phyloP scores from a whole-genome alignment of 2,329 filamentous ascomycete genomes.

The Eutypella sp. region DNA sequence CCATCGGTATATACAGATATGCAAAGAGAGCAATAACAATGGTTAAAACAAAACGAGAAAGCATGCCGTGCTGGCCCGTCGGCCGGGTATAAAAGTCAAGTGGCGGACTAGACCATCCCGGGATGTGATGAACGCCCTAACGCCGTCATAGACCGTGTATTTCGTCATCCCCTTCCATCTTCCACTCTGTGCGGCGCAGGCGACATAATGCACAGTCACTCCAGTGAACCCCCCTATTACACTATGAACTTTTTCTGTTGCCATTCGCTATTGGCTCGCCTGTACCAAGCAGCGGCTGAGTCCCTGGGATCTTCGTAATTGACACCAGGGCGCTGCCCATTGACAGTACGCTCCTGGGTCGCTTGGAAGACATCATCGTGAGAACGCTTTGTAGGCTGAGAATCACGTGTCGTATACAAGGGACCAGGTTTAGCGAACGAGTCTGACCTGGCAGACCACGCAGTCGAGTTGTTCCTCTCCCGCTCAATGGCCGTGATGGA shows the following conservation, averaged over 20 bases:
- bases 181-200: neutral
- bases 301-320: neutral
- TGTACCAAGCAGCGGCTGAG: neutral
- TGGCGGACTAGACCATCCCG: neutral
- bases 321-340: neutral
- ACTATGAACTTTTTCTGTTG: neutral
- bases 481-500: neutral
- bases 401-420: neutral
- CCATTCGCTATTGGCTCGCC: neutral
- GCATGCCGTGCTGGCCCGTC: neutral
- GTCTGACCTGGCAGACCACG: neutral
- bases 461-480: neutral
- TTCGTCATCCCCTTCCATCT: neutral
- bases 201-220: neutral
- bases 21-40: neutral
- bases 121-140: neutral
- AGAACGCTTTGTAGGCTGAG: neutral
- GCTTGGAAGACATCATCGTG: constrained; percentile 1
- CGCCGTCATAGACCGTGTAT: neutral
- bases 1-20: too few relatives aligned
- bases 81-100: neutral
- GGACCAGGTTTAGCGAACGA: neutral
- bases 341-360: neutral
- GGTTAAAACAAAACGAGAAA: too few relatives aligned
- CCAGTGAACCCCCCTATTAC: neutral